These are phyloP conservation scores for Biscogniauxia mediterranea DNA, from an alignment of 2,329 filamentous ascomycete species.

Conservation along the genomic window DNA sequence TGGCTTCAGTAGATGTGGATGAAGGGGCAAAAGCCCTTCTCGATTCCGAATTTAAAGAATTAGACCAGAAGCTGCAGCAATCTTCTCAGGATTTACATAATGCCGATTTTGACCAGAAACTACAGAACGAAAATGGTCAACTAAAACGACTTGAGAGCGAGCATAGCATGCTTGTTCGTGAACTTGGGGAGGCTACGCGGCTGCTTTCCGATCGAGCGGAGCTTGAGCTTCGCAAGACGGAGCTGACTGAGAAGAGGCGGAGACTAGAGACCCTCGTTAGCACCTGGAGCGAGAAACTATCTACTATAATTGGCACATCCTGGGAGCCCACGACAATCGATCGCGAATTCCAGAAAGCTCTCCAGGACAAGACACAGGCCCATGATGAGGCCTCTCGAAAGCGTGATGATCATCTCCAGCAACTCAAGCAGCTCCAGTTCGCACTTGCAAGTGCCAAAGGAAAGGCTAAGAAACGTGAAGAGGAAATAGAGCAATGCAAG, in stretches of 20 bases:
- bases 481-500: constrained; percentile 62
- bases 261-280: constrained; percentile 74
- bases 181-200: constrained; percentile 79
- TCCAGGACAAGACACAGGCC: constrained; percentile 56
- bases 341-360: constrained; percentile 61
- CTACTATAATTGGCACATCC: constrained; percentile 57
- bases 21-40: constrained; percentile 80
- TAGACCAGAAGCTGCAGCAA: constrained; percentile 60
- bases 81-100: constrained; percentile 62
- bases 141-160: constrained; percentile 70
- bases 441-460: constrained; percentile 65
- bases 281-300: constrained; percentile 72
- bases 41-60: constrained; percentile 69
- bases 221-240: constrained; percentile 79
- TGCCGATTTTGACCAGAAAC: constrained; percentile 67
- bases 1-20: constrained; percentile 75
- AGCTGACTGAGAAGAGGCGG: constrained; percentile 69
- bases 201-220: constrained; percentile 80
- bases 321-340: constrained; percentile 75
- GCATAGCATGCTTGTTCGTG: constrained; percentile 69
- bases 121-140: constrained; percentile 63
- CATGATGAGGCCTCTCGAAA: constrained; percentile 65
- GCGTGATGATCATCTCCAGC: constrained; percentile 68
- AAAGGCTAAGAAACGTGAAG: constrained; percentile 61
- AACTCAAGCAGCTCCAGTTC: constrained; percentile 75